A percentile compares a stretch with the other conserved stretches of the same genome.
These are phyloP conservation scores for Heracleum sosnowskyi DNA, from an alignment of 129 eudicot genomes.

Conservation along the genomic window DNA sequence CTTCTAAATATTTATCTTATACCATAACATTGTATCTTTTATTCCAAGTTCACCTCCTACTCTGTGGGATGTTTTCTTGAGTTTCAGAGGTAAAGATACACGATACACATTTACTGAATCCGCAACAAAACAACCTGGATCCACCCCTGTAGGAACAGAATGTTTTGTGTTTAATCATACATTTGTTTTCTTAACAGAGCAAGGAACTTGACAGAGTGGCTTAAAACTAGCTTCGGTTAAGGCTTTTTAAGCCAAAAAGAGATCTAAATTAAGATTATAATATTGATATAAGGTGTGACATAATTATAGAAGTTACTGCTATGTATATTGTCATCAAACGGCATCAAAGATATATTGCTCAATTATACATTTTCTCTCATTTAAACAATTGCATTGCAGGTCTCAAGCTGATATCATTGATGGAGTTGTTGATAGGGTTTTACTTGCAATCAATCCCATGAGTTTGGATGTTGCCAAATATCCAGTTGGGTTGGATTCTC, in stretches of 20 bases:
- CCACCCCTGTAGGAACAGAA: too few species aligned
- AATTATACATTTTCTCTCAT: not conserved
- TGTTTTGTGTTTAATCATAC: too few species aligned
- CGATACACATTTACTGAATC: not conserved
- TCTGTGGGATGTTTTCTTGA: not conserved
- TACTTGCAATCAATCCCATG: not conserved
- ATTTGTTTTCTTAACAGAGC: not conserved
- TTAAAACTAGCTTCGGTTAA: not conserved
- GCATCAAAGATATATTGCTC: too few species aligned
- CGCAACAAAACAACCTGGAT: too few species aligned
- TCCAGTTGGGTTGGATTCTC: slow-evolving; percentile 1
- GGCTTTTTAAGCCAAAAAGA: too few species aligned
- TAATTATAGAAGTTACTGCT: too few species aligned
- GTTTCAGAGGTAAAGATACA: not conserved
- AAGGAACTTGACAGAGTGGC: too few species aligned
- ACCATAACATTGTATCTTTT: too few species aligned
- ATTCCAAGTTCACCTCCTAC: not conserved
- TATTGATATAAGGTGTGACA: not conserved
- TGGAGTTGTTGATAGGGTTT: not conserved
- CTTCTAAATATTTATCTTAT: too few species aligned
- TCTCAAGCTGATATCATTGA: not conserved
- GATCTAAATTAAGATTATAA: too few species aligned
- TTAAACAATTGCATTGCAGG: not conserved
- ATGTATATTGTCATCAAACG: not conserved
- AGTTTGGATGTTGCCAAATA: not conserved